Evolutionary conservation across 108 stramenopile genomes (phyloP), one percentile per base, ranked within the genome.

Genomic region (Epipyxis sp.): DNA sequence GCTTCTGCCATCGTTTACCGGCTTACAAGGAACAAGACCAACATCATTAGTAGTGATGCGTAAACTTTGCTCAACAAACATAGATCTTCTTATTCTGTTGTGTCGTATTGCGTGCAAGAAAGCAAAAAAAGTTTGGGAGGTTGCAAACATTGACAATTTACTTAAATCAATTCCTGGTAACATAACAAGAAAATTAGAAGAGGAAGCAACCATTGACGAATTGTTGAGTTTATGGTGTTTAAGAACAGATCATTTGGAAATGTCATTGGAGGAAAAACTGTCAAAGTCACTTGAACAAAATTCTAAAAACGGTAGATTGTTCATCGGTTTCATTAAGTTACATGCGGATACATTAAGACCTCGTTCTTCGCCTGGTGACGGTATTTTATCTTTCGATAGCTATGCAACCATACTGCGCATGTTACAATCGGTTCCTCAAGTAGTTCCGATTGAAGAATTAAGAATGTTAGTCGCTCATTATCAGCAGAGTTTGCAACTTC

Each of bases 231-330:
- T 42, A 39, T 74, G 71, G 71, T 74, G 71, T 39, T 10, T 74
- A 16, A 54, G 27, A 25, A 6, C 71, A 32, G 71, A 74, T 42
- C 16, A 42, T 6, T 3, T 6, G 34, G 46, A 74, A 20, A 6
- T 74, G n/a, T 30, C 3, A 6, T 74, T 74, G 34, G 71, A 74
- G 42, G 71, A 74, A 29, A 74, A 57, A 42, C 71, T 74, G n/a
- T 27, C 50, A 13, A 6, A 13, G 27, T 3, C 25, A n/a, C 10
- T 74, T 3, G 71, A 74, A 10, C n/a, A 27, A 27, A 50, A 50
- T 67, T 20, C 65, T 6, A 46, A 74, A 25, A 54, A 54, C 27
- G 71, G 16, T 3, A 6, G 71, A 57, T 3, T 20, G 10, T 3
- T 74, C n/a, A 6, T 57, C 13, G 42, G n/a, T 46, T 74, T 74